Base-by-base conservation (phyloP, 2,329 filamentous ascomycete genomes). In the Ceratocystis ficicola region DNA sequence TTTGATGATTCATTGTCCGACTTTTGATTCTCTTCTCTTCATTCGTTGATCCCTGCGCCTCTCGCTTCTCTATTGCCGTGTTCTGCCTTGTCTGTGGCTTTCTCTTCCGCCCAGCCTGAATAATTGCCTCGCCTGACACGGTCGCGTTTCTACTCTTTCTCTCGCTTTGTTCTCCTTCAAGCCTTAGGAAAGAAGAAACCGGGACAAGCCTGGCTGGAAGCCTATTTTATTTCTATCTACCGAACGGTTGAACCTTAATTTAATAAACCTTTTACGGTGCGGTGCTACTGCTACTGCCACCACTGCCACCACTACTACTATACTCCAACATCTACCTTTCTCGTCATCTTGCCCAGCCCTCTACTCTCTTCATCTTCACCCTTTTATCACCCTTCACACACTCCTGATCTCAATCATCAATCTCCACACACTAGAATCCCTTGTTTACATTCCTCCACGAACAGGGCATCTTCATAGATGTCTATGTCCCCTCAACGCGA, bases 1-100 rank as follows among this genome's bases (percentile, higher is more conserved):
- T 50, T 50, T 50, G 46, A 50, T 50, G 46, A 50, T 50, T n/a
- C 17, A 57, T 57, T 57, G 28, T n/a, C 30, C n/a, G 25, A 57
- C 15, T 57, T 15, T 57, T 61, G 7, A 20, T 44, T 61, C 20
- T 17, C 30, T 15, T 57, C 41, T 7, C 10, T 44, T 61, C 20
- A n/a, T 61, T 61, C 22, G 28, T 25, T 17, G 25, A 44, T 41
- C 59, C 41, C 22, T 62, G 32, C 32, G 32, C 32, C 32, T 32
- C 25, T 41, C 25, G 10, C 22, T 15, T 59, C 55, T 28, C 22
- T 30, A 10, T 30, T 28, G 2, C 20, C 8, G 7, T n/a, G 15
- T 8, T 22, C 46, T 50, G 46, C 46, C 22, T 22, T 20, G 46
- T 7, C 32, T 36, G 32, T 50, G 44, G 44, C 44, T 48, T 20